phyloP scores from a whole-genome alignment of 768 basidiomycete species.

The Goffeauzyma gilvescens region DNA sequence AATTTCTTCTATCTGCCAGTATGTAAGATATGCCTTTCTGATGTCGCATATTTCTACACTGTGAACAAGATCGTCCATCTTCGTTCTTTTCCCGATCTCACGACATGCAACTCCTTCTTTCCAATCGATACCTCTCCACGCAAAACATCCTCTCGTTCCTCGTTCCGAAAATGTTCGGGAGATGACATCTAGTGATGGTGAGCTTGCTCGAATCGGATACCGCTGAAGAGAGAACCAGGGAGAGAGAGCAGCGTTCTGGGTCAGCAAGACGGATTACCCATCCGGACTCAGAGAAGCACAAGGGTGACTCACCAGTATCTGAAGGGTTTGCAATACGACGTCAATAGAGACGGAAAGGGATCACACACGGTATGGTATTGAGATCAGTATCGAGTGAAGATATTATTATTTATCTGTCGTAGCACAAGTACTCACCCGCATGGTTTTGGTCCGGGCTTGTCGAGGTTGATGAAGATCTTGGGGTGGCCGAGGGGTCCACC shows the following conservation, averaged over 20 bases:
- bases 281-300: background rate
- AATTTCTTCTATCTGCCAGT: too few species aligned
- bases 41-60: too few species aligned
- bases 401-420: background rate
- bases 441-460: constrained; percentile 56
- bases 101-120: too few species aligned
- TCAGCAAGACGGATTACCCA: too few species aligned
- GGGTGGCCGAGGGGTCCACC: constrained; percentile 90
- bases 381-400: too few species aligned
- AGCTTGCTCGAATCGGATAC: constrained; percentile 72
- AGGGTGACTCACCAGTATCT: constrained; percentile 33
- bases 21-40: too few species aligned
- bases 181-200: constrained; percentile 58
- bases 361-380: constrained; percentile 1
- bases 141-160: too few species aligned
- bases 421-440: constrained; percentile 57
- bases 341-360: background rate
- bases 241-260: background rate
- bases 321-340: background rate
- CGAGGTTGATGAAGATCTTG: constrained; percentile 87
- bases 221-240: constrained; percentile 38
- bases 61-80: too few species aligned
- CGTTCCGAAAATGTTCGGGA: too few species aligned
- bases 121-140: too few species aligned
- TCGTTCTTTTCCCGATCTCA: too few species aligned